phyloP scores from a whole-genome alignment of 2,329 filamentous ascomycete genomes.

The Trichoderma atroviride region DNA sequence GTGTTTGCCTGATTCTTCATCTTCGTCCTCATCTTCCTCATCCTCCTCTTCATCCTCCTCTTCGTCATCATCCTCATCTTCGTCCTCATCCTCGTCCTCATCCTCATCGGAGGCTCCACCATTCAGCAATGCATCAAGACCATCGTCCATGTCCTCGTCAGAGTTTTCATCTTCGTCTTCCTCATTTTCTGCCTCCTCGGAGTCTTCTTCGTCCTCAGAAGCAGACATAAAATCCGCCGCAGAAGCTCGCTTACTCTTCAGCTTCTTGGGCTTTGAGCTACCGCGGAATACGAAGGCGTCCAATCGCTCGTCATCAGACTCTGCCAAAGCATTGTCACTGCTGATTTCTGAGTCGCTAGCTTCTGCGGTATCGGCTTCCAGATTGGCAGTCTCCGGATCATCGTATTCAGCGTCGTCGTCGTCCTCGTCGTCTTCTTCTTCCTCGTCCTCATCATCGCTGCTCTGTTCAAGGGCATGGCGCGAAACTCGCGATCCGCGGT shows the following conservation, averaged over 20 bases:
- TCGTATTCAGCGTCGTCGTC: slow-evolving; percentile 56
- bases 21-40: slow-evolving; percentile 38
- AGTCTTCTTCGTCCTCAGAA: slow-evolving; percentile 45
- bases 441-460: slow-evolving; percentile 54
- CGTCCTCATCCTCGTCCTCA: slow-evolving; percentile 42
- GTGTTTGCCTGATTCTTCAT: slow-evolving; percentile 30
- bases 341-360: slow-evolving; percentile 64
- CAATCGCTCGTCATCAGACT: slow-evolving; percentile 83
- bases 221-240: slow-evolving; percentile 62
- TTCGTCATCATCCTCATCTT: slow-evolving; percentile 43
- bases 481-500: slow-evolving; percentile 75
- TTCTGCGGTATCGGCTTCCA: slow-evolving; percentile 53
- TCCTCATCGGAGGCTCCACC: slow-evolving; percentile 40
- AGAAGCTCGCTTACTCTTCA: slow-evolving; percentile 47
- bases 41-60: slow-evolving; percentile 37
- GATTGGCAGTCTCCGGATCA: slow-evolving; percentile 58
- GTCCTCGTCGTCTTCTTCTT: slow-evolving; percentile 48
- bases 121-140: slow-evolving; percentile 40
- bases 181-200: slow-evolving; percentile 39
- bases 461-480: slow-evolving; percentile 65
- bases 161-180: slow-evolving; percentile 45
- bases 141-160: slow-evolving; percentile 45
- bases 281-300: slow-evolving; percentile 69
- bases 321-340: slow-evolving; percentile 72
- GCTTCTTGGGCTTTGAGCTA: slow-evolving; percentile 54